A percentile compares a stretch with the other conserved stretches of the same genome.
These are phyloP conservation scores for Chalciporus sp. DNA, from an alignment of 1,284 basidiomycete genomes.

Conservation along the genomic window DNA sequence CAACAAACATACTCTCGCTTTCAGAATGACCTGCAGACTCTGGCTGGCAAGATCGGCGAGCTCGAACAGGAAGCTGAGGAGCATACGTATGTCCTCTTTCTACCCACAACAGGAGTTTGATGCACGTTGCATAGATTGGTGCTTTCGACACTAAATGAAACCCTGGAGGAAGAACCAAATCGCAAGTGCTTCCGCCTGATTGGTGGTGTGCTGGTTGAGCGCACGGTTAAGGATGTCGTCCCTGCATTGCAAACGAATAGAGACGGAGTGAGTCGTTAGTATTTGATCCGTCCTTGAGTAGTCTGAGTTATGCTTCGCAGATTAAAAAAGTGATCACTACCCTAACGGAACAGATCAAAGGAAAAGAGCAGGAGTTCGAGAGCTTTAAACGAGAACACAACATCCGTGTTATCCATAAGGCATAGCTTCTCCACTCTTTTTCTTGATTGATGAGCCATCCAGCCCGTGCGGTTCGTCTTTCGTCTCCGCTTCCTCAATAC, in stretches of 20 bases:
- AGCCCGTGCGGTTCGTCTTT: not conserved
- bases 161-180: conserved; percentile 76
- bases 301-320: conserved; percentile 40
- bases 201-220: conserved; percentile 94
- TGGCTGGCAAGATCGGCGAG: conserved; percentile 92
- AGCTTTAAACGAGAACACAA: conserved; percentile 82
- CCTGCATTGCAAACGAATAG: conserved; percentile 87
- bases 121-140: conserved; percentile 68
- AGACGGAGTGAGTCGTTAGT: conserved; percentile 64
- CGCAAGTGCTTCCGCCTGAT: conserved; percentile 97
- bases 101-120: conserved; percentile 3
- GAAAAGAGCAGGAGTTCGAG: conserved; percentile 85
- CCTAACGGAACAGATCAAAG: conserved; percentile 84
- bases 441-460: conserved; percentile 3
- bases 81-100: conserved; percentile 59
- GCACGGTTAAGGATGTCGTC: conserved; percentile 94
- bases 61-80: conserved; percentile 93
- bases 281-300: not conserved
- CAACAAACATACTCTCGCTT: conserved; percentile 75
- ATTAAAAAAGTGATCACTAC: conserved; percentile 79
- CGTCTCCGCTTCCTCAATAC: not conserved
- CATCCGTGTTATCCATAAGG: conserved; percentile 60
- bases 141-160: conserved; percentile 83
- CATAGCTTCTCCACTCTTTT: conserved; percentile 20
- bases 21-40: conserved; percentile 81